Percentiles rank a stretch among this genome's conserved stretches.
Conservation (phyloP, 805 yeast species). For the Priceomyces carsonii region DNA sequence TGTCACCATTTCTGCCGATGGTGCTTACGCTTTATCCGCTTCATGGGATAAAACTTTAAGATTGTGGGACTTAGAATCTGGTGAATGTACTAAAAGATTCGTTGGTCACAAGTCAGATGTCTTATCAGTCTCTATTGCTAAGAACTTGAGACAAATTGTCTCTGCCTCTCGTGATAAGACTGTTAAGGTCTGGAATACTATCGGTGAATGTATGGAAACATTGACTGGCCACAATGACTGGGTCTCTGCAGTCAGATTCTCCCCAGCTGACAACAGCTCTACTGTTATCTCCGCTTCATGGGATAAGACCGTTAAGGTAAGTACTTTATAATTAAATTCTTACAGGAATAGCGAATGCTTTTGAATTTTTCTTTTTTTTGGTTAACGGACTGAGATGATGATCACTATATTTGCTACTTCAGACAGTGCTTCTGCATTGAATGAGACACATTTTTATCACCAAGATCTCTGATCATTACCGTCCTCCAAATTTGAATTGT, state of each 20-base stretch:
- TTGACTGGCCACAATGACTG: constrained; percentile 97
- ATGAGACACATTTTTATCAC: constrained; percentile 96
- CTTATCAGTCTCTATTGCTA: constrained; percentile 92
- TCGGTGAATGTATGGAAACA: constrained; percentile 95
- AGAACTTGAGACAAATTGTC: constrained; percentile 95
- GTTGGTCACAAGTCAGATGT: constrained; percentile 99
- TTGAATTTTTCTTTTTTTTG: constrained; percentile 8
- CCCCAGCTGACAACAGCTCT: constrained; percentile 75
- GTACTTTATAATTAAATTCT: constrained; percentile 37
- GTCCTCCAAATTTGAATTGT: too few species aligned
- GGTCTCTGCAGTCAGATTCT: constrained; percentile 98
- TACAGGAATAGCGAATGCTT: not conserved
- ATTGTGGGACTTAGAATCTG: constrained; percentile 95
- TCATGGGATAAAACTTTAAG: constrained; percentile 99
- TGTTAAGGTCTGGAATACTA: constrained; percentile 98
- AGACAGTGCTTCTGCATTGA: constrained; percentile 72
- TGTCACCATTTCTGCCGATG: constrained; percentile 96
- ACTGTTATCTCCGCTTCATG: constrained; percentile 96
- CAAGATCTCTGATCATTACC: constrained; percentile 92
- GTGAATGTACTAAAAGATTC: constrained; percentile 91
- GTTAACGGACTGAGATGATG: constrained; percentile 61
- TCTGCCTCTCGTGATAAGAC: constrained; percentile 99
- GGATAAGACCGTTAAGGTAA: constrained; percentile 99
- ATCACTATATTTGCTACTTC: constrained; percentile 97
- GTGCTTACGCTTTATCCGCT: constrained; percentile 95